Evolutionary conservation across 2,329 filamentous ascomycete species (phyloP).

Genomic region (Ascosphaera apis): DNA sequence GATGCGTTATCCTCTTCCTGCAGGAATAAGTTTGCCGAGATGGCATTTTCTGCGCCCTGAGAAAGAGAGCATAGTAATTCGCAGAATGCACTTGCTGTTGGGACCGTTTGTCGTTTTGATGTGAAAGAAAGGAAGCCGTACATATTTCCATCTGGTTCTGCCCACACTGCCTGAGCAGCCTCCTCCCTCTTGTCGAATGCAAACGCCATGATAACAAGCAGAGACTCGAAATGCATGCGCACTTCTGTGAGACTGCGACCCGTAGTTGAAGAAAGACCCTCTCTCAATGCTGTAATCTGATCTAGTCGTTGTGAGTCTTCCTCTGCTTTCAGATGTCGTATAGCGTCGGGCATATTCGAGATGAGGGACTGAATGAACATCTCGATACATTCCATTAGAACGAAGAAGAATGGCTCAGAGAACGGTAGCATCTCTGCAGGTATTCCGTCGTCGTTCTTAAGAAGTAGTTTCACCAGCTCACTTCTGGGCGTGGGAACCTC

Average conservation of each 20-base stretch:
- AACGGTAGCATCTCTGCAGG: slow-evolving; percentile 44
- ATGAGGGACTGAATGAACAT: slow-evolving; percentile 81
- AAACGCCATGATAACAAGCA: slow-evolving; percentile 79
- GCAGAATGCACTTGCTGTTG: slow-evolving; percentile 88
- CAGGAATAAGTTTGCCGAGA: slow-evolving; percentile 68
- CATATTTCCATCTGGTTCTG: slow-evolving; percentile 73
- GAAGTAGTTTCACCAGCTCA: slow-evolving; percentile 59
- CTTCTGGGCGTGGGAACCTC: slow-evolving; percentile 76
- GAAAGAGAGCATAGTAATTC: slow-evolving; percentile 85
- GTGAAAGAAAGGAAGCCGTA: slow-evolving; percentile 94
- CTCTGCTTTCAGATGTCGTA: slow-evolving; percentile 63
- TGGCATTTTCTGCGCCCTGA: slow-evolving; percentile 58
- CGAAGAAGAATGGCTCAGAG: slow-evolving; percentile 45
- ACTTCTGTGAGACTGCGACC: slow-evolving; percentile 20
- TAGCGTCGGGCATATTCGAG: slow-evolving; percentile 78
- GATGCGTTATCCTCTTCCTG: slow-evolving; percentile 54
- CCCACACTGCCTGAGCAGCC: slow-evolving; percentile 74
- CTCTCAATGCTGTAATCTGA: slow-evolving; percentile 22
- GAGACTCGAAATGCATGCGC: slow-evolving; percentile 52
- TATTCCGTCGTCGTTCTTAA: slow-evolving; percentile 53
- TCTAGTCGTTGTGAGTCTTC: slow-evolving; percentile 55
- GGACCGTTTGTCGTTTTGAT: slow-evolving; percentile 82
- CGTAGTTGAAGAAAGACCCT: slow-evolving; percentile 18
- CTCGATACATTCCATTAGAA: slow-evolving; percentile 63
- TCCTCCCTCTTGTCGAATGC: slow-evolving; percentile 70